Evolutionary conservation across 306 rosid species (phyloP), one percentile per base, ranked within the genome.

Genomic region (Castanopsis chinensis): DNA sequence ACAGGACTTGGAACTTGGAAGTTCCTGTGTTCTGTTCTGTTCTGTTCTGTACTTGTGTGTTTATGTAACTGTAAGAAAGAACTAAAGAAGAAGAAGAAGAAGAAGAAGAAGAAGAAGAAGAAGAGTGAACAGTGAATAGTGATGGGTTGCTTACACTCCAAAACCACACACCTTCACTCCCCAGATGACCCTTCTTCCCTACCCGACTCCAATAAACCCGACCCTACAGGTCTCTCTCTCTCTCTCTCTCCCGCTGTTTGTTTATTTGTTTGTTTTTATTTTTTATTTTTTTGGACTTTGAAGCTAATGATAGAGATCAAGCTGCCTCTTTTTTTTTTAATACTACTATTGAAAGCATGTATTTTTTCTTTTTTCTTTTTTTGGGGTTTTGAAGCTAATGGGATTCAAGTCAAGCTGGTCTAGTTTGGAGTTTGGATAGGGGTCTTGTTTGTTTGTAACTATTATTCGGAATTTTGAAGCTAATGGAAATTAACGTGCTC

Each of bases 101-200:
- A n/a, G n/a, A n/a, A n/a, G 41, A 35, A 33, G 41, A 33, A 33
- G 37, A 35, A 35, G 41, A 35, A 35, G 45, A 41, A 41, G 76
- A 15, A 2, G 45, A 70, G 27, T 4, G 59, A 27, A 18, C 60
- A 75, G 69, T 21, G 52, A 63, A 21, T 71, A 41, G 32, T 9
- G 63, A 84, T 92, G 97, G 97, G 94, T 71, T 92, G 97, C 76
- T 82, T 88, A 6, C 90, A 88, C 58, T 92, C 97, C 79, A 92
- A 90, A 83, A 88, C 94, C 69, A 68, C 90, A 27, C 91, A 85
- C 81, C 89, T 90, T 9, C 90, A 76, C 77, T 88, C 88, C 51
- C 90, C 97, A 54, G 97, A 90, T 54, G 87, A 90, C 71, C 85
- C 90, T 2, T 55, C 91, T 53, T 71, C 87, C 30, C 87, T 82